Base-by-base conservation (phyloP, 1,139 yeast genomes). In the Saccharomyces uvarum region DNA sequence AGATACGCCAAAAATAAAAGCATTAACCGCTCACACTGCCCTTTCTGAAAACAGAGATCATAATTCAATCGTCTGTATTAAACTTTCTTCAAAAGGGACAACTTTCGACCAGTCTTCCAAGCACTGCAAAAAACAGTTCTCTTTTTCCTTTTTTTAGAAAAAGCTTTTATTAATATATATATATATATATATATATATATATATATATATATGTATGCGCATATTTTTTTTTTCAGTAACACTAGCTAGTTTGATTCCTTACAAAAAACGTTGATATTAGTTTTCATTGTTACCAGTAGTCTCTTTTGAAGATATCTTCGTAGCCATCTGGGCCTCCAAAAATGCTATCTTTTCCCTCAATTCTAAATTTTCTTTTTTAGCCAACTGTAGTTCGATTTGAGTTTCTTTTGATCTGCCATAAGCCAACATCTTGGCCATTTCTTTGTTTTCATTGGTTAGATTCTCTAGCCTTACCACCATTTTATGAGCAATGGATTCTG, bases 401-500 rank as follows among this genome's bases (percentile, higher is more conserved):
- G 84, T 75, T 63, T 87, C 88, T 63, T 85, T 85, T 50, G 86
- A 78, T 63, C 82, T 82, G 16, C 95, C 88, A 66, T 77, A 83
- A 59, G 90, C 82, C 13, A 87, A 69, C 83, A 87, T 81, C 61
- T 81, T 80, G 58, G 86, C 77, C 68, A 89, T 77, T 56, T 78
- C 80, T 55, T 82, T 85, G 66, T 90, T 90, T 67, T 90, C 97
- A 50, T 77, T 77, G 26, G 82, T 81, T 59, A 89, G 73, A 56
- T 77, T 72, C 56, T 81, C 80, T 58, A 90, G 66, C 59, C 88
- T 83, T 51, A 79, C 77, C 52, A 88, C 75, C 54, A 88, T 80
- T 61, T 86, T 84, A 66, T 89, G 96, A 7, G 93, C 83, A 52
- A 88, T 71, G 60, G 88, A 93, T 61, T 86, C 82, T 50, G 83